Base-by-base conservation (phyloP, 257 asterid genomes). In the Capsicum rhomboideum region DNA sequence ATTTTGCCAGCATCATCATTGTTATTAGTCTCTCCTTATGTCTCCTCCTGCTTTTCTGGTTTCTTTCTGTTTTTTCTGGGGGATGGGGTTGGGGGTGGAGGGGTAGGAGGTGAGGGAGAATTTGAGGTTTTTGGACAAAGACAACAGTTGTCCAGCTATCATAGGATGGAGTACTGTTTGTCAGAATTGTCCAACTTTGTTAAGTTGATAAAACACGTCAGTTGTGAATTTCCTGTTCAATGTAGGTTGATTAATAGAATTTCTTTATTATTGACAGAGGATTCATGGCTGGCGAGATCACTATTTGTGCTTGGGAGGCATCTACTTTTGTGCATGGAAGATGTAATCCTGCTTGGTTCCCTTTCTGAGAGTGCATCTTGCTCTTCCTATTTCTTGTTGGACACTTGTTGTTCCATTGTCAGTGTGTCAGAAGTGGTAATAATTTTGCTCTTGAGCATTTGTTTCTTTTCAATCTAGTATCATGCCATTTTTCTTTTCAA, bases 381-480 rank as follows among this genome's bases (percentile, higher is more conserved):
- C 64, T 81, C 90, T 14, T 46, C 82, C 44, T 86, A 87, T 68
- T 87, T 89, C 71, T 56, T 52, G 2, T 78, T 87, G 88, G 92
- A 89, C 82, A 83, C 85, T 13, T 83, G 88, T 86, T 89, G 90
- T 42, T 82, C 91, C 46, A 83, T 92, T 61, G 52, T 44, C 50
- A 79, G 83, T 83, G 84, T 90, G 74, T 89, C 88, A 53, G 86
- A 90, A 86, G 86, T 91, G 92, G 94, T 90, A 87, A 79, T 29
- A 46, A 12, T 71, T 58, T 79, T 13, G 9, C 28, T 34, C 53
- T 72, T 46, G 53, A 58, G 71, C 85, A 75, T 61, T 82, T 20
- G 23, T 55, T 83, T 80, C 42, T 78, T 64, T n/a, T 80, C 42
- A 72, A 72, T 72, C 37, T n/a, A 72, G 14, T 46, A 72, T 16